Conservation (phyloP, 257 asterid species). For the Petunia secreta region DNA sequence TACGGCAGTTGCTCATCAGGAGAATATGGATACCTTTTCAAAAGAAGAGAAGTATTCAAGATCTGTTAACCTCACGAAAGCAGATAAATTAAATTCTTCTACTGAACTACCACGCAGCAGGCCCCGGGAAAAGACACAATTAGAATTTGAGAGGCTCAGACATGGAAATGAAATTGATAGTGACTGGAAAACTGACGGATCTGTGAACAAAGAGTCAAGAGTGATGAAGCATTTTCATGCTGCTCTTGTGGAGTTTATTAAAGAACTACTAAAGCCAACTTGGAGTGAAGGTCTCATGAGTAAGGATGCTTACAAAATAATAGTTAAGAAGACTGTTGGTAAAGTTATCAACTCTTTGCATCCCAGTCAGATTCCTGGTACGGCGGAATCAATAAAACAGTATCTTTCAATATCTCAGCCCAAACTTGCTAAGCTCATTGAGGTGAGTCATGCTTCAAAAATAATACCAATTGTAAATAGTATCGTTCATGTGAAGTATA, state of each 20-base stretch:
- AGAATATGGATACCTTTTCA: constrained; percentile 32
- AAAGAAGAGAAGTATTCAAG: constrained; percentile 49
- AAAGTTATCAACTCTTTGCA: constrained; percentile 69
- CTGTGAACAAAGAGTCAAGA: constrained; percentile 47
- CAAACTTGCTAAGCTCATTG: constrained; percentile 77
- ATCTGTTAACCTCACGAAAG: constrained; percentile 35
- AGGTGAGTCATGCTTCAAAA: constrained; percentile 62
- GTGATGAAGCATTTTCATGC: constrained; percentile 57
- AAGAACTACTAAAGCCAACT: constrained; percentile 76
- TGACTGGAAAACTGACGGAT: constrained; percentile 40
- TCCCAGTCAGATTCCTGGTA: constrained; percentile 68
- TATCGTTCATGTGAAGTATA: constrained; percentile 23
- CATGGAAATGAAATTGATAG: constrained; percentile 42
- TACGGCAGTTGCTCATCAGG: constrained; percentile 32
- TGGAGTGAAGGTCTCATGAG: constrained; percentile 80
- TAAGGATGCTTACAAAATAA: constrained; percentile 78
- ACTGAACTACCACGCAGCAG: constrained; percentile 39
- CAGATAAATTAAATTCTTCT: constrained; percentile 39
- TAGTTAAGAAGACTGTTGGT: constrained; percentile 74
- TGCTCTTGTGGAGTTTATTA: constrained; percentile 73
- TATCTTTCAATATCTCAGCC: constrained; percentile 60
- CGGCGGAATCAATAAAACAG: constrained; percentile 55
- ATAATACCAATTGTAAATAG: constrained; percentile 26
- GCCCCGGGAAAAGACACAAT: constrained; percentile 33
- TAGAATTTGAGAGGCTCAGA: constrained; percentile 45